A percentile compares a stretch with the other conserved stretches of the same genome.
Evolutionary conservation across 176 grass and related monocot species (phyloP).

Genomic region (Cenchrus purpureus): DNA sequence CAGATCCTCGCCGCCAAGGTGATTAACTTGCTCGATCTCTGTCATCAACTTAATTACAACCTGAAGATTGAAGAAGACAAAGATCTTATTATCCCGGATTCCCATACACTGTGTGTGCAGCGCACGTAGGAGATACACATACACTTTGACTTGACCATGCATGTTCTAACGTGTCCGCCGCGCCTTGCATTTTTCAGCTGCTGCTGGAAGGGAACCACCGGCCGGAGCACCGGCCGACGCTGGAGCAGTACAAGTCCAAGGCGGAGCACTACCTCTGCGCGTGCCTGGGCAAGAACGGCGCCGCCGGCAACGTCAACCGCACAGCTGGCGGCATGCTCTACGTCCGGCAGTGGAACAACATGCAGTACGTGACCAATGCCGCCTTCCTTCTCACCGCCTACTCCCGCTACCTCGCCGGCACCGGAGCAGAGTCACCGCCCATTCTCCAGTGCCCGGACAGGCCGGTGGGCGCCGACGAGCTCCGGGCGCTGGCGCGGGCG

Average conservation of each 20-base stretch:
- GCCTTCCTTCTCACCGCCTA: constrained; percentile 53
- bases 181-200: constrained; percentile 29
- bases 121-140: neutral
- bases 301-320: constrained; percentile 45
- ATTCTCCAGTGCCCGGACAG: constrained; percentile 27
- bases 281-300: constrained; percentile 50
- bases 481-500: constrained; percentile 1
- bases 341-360: constrained; percentile 60
- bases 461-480: neutral
- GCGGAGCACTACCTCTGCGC: constrained; percentile 59
- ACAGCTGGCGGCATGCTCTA: constrained; percentile 56
- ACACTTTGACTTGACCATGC: neutral
- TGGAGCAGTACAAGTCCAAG: constrained; percentile 51
- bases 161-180: neutral
- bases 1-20: constrained; percentile 58
- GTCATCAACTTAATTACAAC: neutral
- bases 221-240: constrained; percentile 30
- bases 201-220: constrained; percentile 40
- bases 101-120: neutral
- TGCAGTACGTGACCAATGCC: constrained; percentile 58
- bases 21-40: neutral
- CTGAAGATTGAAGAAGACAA: neutral
- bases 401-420: constrained; percentile 36
- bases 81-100: neutral
- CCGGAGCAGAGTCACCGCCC: neutral